Conservation (phyloP, 2,329 filamentous ascomycete species). For the Setomelanomma holmii region DNA sequence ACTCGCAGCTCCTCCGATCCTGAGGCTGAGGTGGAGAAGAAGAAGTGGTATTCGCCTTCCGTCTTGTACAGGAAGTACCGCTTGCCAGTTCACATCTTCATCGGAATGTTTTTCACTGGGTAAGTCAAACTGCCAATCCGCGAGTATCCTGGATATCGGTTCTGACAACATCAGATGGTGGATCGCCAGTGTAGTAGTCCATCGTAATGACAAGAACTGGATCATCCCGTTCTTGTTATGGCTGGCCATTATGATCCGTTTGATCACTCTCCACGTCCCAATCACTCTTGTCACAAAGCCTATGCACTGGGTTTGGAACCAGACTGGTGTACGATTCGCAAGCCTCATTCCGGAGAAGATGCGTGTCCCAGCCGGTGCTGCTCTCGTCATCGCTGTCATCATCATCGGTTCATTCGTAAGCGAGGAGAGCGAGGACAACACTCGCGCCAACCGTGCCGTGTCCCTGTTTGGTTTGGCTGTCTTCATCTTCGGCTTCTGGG, state of each 20-base stretch:
- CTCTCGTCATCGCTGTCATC: slow-evolving; percentile 72
- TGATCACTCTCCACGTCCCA: slow-evolving; percentile 77
- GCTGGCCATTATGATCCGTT: slow-evolving; percentile 74
- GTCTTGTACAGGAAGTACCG: slow-evolving; percentile 50
- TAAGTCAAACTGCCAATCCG: slow-evolving; percentile 43
- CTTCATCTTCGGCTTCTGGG: slow-evolving; percentile 71
- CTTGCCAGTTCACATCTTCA: slow-evolving; percentile 49
- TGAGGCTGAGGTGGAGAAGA: slow-evolving; percentile 25
- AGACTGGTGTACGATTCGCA: slow-evolving; percentile 66
- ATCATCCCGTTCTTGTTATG: slow-evolving; percentile 83
- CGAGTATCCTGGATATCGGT: neutral
- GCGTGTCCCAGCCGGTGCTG: slow-evolving; percentile 68
- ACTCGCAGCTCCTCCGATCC: slow-evolving; percentile 36
- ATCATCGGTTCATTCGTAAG: slow-evolving; percentile 80
- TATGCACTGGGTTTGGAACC: slow-evolving; percentile 71
- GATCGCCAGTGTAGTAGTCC: slow-evolving; percentile 76
- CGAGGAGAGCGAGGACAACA: slow-evolving; percentile 76
- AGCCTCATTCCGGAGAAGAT: slow-evolving; percentile 70
- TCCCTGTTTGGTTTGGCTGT: slow-evolving; percentile 80
- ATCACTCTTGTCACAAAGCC: slow-evolving; percentile 71
- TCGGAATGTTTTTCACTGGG: slow-evolving; percentile 62
- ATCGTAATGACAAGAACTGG: slow-evolving; percentile 78
- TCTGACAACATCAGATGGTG: slow-evolving; percentile 65
- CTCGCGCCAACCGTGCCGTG: slow-evolving; percentile 77
- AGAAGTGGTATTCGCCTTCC: slow-evolving; percentile 23